A percentile compares a stretch with the other conserved stretches of the same genome.
phyloP scores from a whole-genome alignment of 2,329 filamentous ascomycete species.

The Fonsecaea erecta region DNA sequence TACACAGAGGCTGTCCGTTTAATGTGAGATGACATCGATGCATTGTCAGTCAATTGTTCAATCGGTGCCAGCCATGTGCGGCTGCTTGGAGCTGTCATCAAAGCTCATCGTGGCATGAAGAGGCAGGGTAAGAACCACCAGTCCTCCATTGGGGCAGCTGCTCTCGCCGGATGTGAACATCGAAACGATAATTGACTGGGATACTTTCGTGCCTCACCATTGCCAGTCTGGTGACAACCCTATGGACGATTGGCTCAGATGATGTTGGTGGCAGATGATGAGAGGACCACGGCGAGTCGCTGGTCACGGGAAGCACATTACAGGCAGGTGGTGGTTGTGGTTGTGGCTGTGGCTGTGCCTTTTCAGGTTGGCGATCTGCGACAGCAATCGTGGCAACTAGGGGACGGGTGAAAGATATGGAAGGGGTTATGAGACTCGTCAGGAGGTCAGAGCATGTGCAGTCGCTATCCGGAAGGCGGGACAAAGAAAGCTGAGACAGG shows the following conservation, averaged over 20 bases:
- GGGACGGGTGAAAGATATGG: slow-evolving; percentile 1
- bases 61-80: neutral
- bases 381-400: slow-evolving; percentile 26
- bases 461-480: slow-evolving; percentile 5
- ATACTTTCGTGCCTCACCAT: neutral
- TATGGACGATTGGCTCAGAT: neutral
- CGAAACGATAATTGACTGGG: neutral
- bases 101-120: neutral
- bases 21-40: neutral
- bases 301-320: slow-evolving; percentile 21
- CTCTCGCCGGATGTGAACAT: neutral
- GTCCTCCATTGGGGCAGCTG: no score
- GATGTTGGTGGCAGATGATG: neutral
- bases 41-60: neutral
- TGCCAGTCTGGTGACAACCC: neutral
- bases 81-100: neutral
- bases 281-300: neutral
- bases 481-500: slow-evolving; percentile 27
- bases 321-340: slow-evolving; percentile 2
- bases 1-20: neutral
- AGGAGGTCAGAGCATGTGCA: slow-evolving; percentile 30
- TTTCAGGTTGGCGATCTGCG: slow-evolving; percentile 21
- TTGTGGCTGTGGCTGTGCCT: slow-evolving; percentile 28
- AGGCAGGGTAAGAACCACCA: neutral
- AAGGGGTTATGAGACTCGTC: slow-evolving; percentile 32